Base-by-base conservation (phyloP, 2,329 filamentous ascomycete species). In the Hymenoscyphus fructigenus region DNA sequence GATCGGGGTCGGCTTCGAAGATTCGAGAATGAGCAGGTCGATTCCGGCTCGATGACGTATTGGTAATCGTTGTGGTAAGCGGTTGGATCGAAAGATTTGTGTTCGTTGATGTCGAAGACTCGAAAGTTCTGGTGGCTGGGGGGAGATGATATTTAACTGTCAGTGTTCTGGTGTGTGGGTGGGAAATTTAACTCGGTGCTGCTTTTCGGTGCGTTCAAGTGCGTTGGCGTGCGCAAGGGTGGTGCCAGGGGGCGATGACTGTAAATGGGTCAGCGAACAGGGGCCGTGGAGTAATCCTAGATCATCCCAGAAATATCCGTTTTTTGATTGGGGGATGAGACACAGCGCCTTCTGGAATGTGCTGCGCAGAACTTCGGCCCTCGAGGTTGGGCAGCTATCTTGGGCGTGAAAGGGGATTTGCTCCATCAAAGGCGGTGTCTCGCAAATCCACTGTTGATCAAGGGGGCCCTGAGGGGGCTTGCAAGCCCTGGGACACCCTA, bases 21-120 rank as follows among this genome's bases (percentile, higher is more conserved):
- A 60, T 70, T 67, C 67, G 67, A 61, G 71, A 73, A 74, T 47
- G 68, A 72, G 67, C 72, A 70, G 67, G 72, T 72, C 64, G 59
- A 53, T 59, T 64, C 70, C 67, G 67, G 69, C 64, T 69, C 66
- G 61, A 50, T 60, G 28, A 55, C 47, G 53, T 62, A 63, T 71
- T 72, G 59, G 68, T 70, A 70, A 70, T 62, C 67, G 68, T 66
- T 58, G 38, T 65, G 50, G 58, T 60, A 55, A 65, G 60, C 60
- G 63, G 68, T 65, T 61, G 67, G 62, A 56, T 62, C 66, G 65
- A 67, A 61, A 61, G 50, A 26, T 67, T 66, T 65, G 23, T 64
- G 61, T 23, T 61, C 41, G 64, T 61, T 60, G 36, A 10, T 56
- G 50, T 57, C 53, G 60, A 62, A 66, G 61, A 64, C 47, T 56